These are phyloP conservation scores for Aspergillus hiratsukae DNA, from an alignment of 2,329 filamentous ascomycete genomes.

Conservation along the genomic window DNA sequence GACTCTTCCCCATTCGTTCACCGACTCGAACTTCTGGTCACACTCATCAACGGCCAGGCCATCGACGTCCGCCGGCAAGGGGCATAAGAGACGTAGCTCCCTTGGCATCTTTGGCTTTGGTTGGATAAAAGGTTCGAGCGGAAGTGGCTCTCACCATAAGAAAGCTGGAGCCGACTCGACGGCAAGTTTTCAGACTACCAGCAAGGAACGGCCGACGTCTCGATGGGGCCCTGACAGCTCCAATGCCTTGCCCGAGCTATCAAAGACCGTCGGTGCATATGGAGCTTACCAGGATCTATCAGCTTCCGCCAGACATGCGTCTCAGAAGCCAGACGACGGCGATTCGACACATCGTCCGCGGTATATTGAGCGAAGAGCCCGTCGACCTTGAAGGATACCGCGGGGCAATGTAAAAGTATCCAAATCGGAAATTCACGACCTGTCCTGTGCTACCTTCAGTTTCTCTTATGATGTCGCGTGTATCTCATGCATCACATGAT, in stretches of 20 bases:
- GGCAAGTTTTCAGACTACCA: not conserved
- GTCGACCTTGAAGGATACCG: slow-evolving; percentile 13
- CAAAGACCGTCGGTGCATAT: slow-evolving; percentile 4
- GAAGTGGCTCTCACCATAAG: slow-evolving; percentile 19
- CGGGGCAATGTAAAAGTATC: not conserved
- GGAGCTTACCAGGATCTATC: slow-evolving; percentile 13
- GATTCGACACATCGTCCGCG: slow-evolving; percentile 21
- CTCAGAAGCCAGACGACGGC: slow-evolving; percentile 8
- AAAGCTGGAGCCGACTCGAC: slow-evolving; percentile 14
- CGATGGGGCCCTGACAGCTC: slow-evolving; percentile 15
- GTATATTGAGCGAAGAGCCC: slow-evolving; percentile 29
- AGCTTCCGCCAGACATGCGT: slow-evolving; percentile 8
- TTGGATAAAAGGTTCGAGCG: slow-evolving; percentile 36
- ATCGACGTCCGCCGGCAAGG: slow-evolving; percentile 25
- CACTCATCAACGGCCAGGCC: slow-evolving; percentile 17
- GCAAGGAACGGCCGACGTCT: slow-evolving; percentile 13
- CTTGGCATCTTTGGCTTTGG: slow-evolving; percentile 34
- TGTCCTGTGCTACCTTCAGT: not conserved
- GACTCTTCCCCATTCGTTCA: slow-evolving; percentile 25
- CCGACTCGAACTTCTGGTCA: slow-evolving; percentile 19
- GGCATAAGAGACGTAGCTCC: slow-evolving; percentile 36
- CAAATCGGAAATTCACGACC: not conserved
- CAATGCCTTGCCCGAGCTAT: slow-evolving; percentile 5
- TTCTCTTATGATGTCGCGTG: no score
- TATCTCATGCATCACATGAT: not conserved